Conservation (phyloP, 2,329 filamentous ascomycete species). For the Cyclaneusma minus region DNA sequence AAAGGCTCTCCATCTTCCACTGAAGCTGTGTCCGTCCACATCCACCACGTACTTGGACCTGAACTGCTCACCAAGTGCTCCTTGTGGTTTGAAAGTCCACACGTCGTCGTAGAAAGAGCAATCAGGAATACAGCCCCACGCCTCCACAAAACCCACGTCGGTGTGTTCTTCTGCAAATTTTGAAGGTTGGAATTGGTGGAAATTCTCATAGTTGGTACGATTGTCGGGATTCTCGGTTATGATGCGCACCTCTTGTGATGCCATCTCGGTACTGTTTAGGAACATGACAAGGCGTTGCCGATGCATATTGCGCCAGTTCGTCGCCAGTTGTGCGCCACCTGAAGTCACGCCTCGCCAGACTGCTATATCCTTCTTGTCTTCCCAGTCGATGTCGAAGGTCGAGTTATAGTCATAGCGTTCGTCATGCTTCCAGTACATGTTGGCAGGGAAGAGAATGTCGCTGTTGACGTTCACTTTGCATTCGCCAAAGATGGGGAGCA, state of each 20-base stretch:
- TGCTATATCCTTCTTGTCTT: constrained; percentile 35
- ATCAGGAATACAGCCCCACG: constrained; percentile 28
- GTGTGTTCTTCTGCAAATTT: constrained; percentile 16
- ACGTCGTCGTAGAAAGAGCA: constrained; percentile 30
- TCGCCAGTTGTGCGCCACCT: constrained; percentile 32
- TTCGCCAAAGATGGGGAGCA: constrained; percentile 45
- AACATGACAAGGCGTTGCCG: constrained; percentile 41
- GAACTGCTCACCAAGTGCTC: constrained; percentile 41
- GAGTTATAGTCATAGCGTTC: constrained; percentile 41
- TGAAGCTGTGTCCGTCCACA: constrained; percentile 61
- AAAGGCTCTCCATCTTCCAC: constrained; percentile 53
- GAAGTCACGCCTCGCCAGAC: constrained; percentile 53
- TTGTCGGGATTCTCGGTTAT: constrained; percentile 18
- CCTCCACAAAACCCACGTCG: constrained; percentile 21
- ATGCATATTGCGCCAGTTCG: constrained; percentile 39
- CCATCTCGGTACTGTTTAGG: constrained; percentile 32
- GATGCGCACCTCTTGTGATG: constrained; percentile 21
- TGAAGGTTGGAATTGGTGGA: constrained; percentile 25
- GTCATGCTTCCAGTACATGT: constrained; percentile 46
- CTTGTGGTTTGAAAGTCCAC: constrained; percentile 31
- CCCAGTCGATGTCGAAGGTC: constrained; percentile 39
- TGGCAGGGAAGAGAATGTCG: constrained; percentile 48
- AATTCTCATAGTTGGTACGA: constrained; percentile 24
- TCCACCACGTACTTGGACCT: constrained; percentile 55
- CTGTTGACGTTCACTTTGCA: constrained; percentile 48